phyloP scores from a whole-genome alignment of 371 early-diverging fungal genomes.

The Mucor mucedo region DNA sequence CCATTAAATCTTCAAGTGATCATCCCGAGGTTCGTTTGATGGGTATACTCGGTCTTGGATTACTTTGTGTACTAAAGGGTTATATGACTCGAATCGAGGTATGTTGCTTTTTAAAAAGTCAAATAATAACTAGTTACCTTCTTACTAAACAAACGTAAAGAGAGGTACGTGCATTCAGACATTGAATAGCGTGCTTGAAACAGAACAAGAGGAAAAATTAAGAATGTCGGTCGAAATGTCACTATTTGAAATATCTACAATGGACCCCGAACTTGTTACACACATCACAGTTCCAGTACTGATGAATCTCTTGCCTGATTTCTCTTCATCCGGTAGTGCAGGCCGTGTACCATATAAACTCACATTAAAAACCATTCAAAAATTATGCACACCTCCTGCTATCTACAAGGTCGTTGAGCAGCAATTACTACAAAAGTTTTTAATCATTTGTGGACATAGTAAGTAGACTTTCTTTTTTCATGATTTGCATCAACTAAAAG shows the following conservation, averaged over 20 bases:
- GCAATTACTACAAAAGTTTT: slow-evolving; percentile 37
- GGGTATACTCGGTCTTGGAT: slow-evolving; percentile 65
- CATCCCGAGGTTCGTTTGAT: slow-evolving; percentile 69
- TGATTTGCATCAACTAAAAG: not conserved
- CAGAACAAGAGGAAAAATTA: slow-evolving; percentile 21
- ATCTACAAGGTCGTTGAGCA: slow-evolving; percentile 33
- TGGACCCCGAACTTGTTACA: slow-evolving; percentile 26
- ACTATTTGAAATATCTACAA: slow-evolving; percentile 28
- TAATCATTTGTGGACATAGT: slow-evolving; percentile 37
- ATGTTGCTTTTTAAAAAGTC: not conserved
- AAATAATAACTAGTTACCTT: too few species aligned
- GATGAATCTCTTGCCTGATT: slow-evolving; percentile 28
- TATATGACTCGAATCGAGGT: slow-evolving; percentile 12
- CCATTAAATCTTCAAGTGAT: slow-evolving; percentile 63
- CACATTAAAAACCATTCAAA: slow-evolving; percentile 30
- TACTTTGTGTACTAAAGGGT: slow-evolving; percentile 20
- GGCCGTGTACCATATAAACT: slow-evolving; percentile 23
- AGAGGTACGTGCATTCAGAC: slow-evolving; percentile 8
- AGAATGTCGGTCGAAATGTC: slow-evolving; percentile 30
- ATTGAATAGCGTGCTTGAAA: slow-evolving; percentile 9
- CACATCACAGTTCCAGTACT: slow-evolving; percentile 40
- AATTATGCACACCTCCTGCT: slow-evolving; percentile 23
- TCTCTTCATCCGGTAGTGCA: slow-evolving; percentile 3
- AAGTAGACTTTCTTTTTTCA: slow-evolving; percentile 1
- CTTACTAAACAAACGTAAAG: not conserved